These are phyloP conservation scores for Debaryomycetaceae sp. DNA, from an alignment of 1,139 yeast genomes.

Conservation along the genomic window DNA sequence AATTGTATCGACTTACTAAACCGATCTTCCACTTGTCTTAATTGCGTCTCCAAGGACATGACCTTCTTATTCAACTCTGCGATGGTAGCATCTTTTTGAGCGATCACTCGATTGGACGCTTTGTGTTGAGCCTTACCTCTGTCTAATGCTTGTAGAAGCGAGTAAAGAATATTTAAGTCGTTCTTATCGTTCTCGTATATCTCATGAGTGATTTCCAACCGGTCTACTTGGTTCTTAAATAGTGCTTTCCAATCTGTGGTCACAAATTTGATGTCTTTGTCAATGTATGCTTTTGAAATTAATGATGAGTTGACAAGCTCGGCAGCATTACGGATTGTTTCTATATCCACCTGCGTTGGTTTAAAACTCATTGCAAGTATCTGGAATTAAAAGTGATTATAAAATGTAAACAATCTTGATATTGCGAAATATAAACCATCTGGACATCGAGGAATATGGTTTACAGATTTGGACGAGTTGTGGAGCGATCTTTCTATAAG, in stretches of 20 bases:
- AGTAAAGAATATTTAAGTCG: slow-evolving; percentile 40
- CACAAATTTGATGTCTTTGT: slow-evolving; percentile 29
- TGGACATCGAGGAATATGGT: too few species aligned
- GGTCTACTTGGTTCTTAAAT: slow-evolving; percentile 16
- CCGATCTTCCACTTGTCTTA: slow-evolving; percentile 15
- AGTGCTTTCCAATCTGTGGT: slow-evolving; percentile 35
- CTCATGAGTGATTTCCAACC: slow-evolving; percentile 23
- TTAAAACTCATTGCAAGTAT: slow-evolving; percentile 1
- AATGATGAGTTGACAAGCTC: slow-evolving; percentile 37
- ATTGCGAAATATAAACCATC: background rate
- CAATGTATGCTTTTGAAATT: slow-evolving; percentile 35
- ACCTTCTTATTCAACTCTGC: slow-evolving; percentile 23
- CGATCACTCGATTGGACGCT: slow-evolving; percentile 27
- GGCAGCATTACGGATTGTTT: slow-evolving; percentile 36
- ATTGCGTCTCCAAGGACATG: slow-evolving; percentile 17
- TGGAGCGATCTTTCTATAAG: too few species aligned
- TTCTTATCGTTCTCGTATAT: slow-evolving; percentile 42
- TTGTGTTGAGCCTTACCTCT: slow-evolving; percentile 34
- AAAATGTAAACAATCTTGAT: background rate
- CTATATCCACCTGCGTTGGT: slow-evolving; percentile 21
- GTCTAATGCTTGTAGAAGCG: slow-evolving; percentile 38
- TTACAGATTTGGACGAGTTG: too few species aligned
- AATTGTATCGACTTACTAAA: slow-evolving; percentile 14
- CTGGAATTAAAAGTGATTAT: background rate
- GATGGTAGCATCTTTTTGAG: slow-evolving; percentile 28